Evolutionary conservation across 352 stramenopile species (phyloP).

Genomic region (Aphanomyces invadans): DNA sequence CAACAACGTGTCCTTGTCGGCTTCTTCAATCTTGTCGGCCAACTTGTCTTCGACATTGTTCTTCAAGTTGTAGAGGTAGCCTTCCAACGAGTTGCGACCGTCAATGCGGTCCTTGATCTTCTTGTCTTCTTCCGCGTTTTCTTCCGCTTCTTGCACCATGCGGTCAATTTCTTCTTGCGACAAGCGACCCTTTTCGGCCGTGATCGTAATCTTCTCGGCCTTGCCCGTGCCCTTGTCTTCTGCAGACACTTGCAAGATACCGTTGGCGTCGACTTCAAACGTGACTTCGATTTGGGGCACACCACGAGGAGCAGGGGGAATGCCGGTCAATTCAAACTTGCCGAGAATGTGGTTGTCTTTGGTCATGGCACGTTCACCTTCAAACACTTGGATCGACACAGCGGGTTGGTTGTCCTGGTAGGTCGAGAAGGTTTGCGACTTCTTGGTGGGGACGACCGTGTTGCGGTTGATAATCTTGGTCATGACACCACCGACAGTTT

Average conservation of each 20-base stretch:
- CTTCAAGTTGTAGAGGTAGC: constrained; percentile 95
- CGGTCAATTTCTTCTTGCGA: constrained; percentile 98
- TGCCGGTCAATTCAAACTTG: constrained; percentile 98
- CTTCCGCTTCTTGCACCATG: constrained; percentile 97
- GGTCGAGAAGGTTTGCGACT: constrained; percentile 98
- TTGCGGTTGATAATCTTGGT: constrained; percentile 98
- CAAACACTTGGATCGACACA: constrained; percentile 90
- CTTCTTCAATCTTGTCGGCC: constrained; percentile 93
- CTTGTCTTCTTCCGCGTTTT: constrained; percentile 99
- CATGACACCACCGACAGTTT: constrained; percentile 98
- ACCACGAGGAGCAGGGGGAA: constrained; percentile 96
- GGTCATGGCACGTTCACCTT: constrained; percentile 98
- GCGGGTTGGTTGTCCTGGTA: constrained; percentile 97
- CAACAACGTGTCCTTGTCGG: constrained; percentile 85
- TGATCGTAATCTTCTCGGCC: constrained; percentile 98
- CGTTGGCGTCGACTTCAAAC: constrained; percentile 99
- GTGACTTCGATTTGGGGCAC: constrained; percentile 98
- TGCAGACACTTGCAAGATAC: constrained; percentile 97
- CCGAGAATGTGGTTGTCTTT: constrained; percentile 99
- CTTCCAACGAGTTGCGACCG: constrained; percentile 94
- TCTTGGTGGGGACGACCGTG: constrained; percentile 97
- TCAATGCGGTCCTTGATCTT: constrained; percentile 96
- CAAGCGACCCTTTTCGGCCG: constrained; percentile 96
- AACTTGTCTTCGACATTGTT: constrained; percentile 93
- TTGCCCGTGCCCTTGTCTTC: constrained; percentile 99